These are phyloP conservation scores for Trichoderma erinaceum DNA, from an alignment of 495 filamentous ascomycete species.

Conservation along the genomic window DNA sequence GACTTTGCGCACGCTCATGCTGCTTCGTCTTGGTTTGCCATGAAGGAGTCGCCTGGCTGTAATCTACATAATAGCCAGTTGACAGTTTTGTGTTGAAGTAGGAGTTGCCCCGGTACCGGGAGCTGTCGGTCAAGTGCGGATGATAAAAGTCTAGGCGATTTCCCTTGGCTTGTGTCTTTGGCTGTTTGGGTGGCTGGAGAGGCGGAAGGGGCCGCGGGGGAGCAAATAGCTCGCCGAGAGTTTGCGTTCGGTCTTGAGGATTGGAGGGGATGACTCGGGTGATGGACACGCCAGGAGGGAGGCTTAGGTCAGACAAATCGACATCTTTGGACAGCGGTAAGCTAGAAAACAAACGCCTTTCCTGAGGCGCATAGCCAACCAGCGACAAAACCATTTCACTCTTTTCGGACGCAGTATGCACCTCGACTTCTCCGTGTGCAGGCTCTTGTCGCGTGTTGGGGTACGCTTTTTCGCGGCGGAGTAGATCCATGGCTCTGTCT, in stretches of 20 bases:
- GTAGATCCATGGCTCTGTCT: conserved; percentile 34
- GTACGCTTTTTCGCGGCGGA: conserved; percentile 37
- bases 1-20: conserved; percentile 63
- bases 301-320: conserved; percentile 51
- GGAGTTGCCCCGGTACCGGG: conserved; percentile 49
- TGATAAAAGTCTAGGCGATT: conserved; percentile 58
- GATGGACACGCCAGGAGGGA: conserved; percentile 69
- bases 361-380: conserved; percentile 60
- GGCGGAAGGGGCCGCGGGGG: conserved; percentile 60
- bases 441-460: conserved; percentile 21
- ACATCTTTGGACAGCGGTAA: conserved; percentile 38
- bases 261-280: conserved; percentile 58
- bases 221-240: conserved; percentile 75
- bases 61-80: conserved; percentile 63
- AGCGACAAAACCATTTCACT: conserved; percentile 60
- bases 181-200: conserved; percentile 65
- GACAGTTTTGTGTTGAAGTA: conserved; percentile 51
- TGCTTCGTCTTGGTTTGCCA: conserved; percentile 59
- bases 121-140: conserved; percentile 47
- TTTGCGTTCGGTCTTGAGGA: conserved; percentile 43
- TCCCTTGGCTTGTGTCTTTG: conserved; percentile 56
- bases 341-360: conserved; percentile 80
- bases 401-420: conserved; percentile 15
- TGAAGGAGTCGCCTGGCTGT: conserved; percentile 53
- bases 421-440: not conserved